phyloP scores from a whole-genome alignment of 2,329 filamentous ascomycete genomes.

The Colletotrichum cuscutae region DNA sequence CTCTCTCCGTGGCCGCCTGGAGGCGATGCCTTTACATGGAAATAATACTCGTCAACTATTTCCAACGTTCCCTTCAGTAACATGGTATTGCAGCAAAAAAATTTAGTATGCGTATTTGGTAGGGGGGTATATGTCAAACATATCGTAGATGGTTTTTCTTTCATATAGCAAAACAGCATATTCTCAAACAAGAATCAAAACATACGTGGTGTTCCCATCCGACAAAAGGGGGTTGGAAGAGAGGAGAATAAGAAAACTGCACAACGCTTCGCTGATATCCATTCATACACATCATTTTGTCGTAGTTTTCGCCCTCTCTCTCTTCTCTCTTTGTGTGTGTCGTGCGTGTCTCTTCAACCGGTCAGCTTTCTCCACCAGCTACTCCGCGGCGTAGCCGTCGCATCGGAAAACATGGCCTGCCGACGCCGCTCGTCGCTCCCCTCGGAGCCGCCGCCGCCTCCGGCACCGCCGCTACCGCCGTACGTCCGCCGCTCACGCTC shows the following conservation, averaged over 20 bases:
- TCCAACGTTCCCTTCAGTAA: too few relatives aligned
- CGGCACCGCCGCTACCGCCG: slow-evolving; percentile 32
- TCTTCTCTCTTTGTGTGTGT: too few relatives aligned
- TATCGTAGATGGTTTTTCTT: not conserved
- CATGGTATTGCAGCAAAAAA: not conserved
- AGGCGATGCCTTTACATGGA: not conserved
- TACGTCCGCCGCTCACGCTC: slow-evolving; percentile 47
- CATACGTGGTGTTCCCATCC: not conserved
- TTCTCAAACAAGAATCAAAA: not conserved
- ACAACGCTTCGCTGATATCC: slow-evolving; percentile 25
- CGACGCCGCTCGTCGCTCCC: slow-evolving; percentile 58
- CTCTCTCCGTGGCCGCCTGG: not conserved
- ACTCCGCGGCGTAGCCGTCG: slow-evolving; percentile 55
- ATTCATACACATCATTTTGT: slow-evolving; percentile 26
- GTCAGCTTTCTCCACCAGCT: slow-evolving; percentile 71
- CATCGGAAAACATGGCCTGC: slow-evolving; percentile 54
- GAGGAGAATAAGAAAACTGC: slow-evolving; percentile 26
- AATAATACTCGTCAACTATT: not conserved
- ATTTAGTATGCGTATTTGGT: not conserved
- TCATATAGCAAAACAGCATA: not conserved
- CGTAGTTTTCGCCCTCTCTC: not conserved
- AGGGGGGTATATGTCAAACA: not conserved
- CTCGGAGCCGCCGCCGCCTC: slow-evolving; percentile 48
- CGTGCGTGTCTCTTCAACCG: slow-evolving; percentile 41
- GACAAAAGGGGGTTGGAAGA: not conserved